Evolutionary conservation across 2,329 filamentous ascomycete genomes (phyloP).

Genomic region (Sporothrix globosa): DNA sequence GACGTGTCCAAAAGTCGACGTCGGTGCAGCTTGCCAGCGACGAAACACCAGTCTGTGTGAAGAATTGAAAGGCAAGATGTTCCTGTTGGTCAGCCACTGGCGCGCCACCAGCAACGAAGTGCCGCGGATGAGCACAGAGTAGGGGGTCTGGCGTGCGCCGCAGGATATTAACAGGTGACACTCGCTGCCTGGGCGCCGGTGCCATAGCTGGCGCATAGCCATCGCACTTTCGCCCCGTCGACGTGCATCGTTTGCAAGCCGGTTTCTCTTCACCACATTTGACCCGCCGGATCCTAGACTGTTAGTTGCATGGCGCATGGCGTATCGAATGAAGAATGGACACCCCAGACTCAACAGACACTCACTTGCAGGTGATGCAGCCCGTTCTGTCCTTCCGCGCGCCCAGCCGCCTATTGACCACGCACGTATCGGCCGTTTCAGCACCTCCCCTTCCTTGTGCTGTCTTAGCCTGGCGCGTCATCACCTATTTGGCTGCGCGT

Average conservation of each 20-base stretch:
- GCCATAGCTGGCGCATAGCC: slow-evolving; percentile 14
- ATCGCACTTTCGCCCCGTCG: slow-evolving; percentile 21
- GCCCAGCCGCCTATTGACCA: slow-evolving; percentile 16
- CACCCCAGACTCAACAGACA: neutral
- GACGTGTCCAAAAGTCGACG: slow-evolving; percentile 23
- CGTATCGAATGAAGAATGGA: no score
- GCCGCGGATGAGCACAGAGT: neutral
- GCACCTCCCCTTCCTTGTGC: neutral
- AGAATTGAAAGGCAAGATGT: slow-evolving; percentile 22
- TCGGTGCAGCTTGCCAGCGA: slow-evolving; percentile 14
- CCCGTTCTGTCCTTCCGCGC: slow-evolving; percentile 22
- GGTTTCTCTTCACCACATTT: slow-evolving; percentile 26
- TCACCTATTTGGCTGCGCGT: no score
- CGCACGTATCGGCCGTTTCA: neutral
- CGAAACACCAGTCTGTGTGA: neutral
- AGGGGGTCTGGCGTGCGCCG: neutral
- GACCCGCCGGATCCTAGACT: slow-evolving; percentile 10
- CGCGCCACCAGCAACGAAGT: neutral
- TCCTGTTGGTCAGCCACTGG: slow-evolving; percentile 1
- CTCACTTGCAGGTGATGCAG: slow-evolving; percentile 30
- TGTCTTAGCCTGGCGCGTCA: no score
- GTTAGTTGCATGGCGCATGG: neutral
- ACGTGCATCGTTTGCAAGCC: slow-evolving; percentile 25
- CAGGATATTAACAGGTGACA: neutral
- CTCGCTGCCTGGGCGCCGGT: neutral